Evolutionary conservation across 257 asterid genomes (phyloP), one percentile per base, ranked within the genome.

Genomic region (Thymus mandschuricus): DNA sequence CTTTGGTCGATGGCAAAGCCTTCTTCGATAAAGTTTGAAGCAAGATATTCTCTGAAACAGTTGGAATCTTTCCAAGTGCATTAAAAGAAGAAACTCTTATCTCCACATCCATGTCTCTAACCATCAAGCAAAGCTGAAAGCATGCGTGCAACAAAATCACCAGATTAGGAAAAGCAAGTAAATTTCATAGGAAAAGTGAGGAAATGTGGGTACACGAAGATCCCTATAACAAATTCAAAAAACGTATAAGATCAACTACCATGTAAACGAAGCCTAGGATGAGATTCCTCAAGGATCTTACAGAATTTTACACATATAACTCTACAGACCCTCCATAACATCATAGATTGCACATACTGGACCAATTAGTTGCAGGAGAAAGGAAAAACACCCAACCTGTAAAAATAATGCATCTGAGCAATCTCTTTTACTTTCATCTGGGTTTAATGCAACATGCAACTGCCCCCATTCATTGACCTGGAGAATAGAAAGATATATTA

Each of bases 391-490:
- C 30, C 31, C 1, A 68, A 93, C 97, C 97, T 95, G 99, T 64
- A 92, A 78, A 76, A 94, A 91, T 73, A 95, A 80, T 52, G 92
- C 84, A 84, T 95, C 95, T n/a, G 89, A 84, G 83, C 89, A 86
- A 29, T 82, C 86, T 62, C 66, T 70, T 70, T 71, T 80, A 60
- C 76, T 70, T 68, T 73, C 72, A 51, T 83, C 91, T 12, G 79
- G 75, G 49, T 56, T 81, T 79, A 81, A 70, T 45, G 77, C 78
- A 81, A 87, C 88, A 67, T 86, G 85, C 78, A 86, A 77, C 73
- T 72, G 84, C 68, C 99, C 99, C 86, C 96, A 89, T 67, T 73
- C 81, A 64, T 91, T 76, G 61, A 88, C 97, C 99, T 95, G 86
- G 49, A 77, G 73, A 40, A 57, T 13, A 40, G 69, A 35, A 13